phyloP scores from a whole-genome alignment of 495 filamentous ascomycete species.

The Lentithecium fluviatile region DNA sequence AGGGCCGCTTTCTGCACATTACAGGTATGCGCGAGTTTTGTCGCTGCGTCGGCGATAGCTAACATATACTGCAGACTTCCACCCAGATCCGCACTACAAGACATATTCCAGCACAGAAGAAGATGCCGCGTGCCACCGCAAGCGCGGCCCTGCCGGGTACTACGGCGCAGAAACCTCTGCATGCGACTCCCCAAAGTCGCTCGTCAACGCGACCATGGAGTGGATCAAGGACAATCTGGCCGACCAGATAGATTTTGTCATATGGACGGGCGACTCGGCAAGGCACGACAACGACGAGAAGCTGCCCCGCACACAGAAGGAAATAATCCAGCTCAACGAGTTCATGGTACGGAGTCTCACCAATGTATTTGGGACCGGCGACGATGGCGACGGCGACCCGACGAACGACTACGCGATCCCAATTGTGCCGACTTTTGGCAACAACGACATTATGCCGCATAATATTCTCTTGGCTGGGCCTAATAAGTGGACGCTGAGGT shows the following conservation, averaged over 20 bases:
- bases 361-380: conserved; percentile 63
- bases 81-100: conserved; percentile 85
- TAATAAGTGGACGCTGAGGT: conserved; percentile 76
- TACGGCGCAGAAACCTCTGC: conserved; percentile 82
- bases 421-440: conserved; percentile 86
- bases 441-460: conserved; percentile 97
- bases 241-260: conserved; percentile 85
- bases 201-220: conserved; percentile 85
- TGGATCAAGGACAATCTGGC: conserved; percentile 87
- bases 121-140: conserved; percentile 73
- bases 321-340: conserved; percentile 74
- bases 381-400: conserved; percentile 49
- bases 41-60: background rate
- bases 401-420: conserved; percentile 67
- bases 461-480: conserved; percentile 88
- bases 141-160: conserved; percentile 70
- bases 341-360: conserved; percentile 73
- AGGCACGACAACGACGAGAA: conserved; percentile 52
- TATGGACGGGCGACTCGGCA: conserved; percentile 97
- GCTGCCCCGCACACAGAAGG: conserved; percentile 41
- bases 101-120: conserved; percentile 67
- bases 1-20: conserved; percentile 89
- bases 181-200: conserved; percentile 77
- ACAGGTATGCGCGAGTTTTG: conserved; percentile 62
- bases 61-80: conserved; percentile 62